Evolutionary conservation across 352 stramenopile species (phyloP), one percentile per base, ranked within the genome.

Genomic region (Phytophthora hibernalis): DNA sequence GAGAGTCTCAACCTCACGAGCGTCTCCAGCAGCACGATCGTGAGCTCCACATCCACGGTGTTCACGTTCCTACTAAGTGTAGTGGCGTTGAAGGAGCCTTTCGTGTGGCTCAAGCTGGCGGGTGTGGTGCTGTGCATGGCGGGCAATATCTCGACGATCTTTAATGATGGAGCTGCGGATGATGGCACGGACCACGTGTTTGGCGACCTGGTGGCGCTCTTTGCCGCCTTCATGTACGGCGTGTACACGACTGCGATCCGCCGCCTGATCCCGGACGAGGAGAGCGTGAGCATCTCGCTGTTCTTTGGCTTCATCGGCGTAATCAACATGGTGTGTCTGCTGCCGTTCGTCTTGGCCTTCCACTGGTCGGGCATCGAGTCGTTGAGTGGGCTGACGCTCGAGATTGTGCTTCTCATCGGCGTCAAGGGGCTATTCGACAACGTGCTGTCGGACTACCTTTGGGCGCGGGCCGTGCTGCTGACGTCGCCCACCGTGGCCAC

Each of bases 401-500:
- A 95, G 45, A 93, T 98, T 61, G 21, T 95, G 10, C 82, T 86
- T 24, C 78, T 97, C 37, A 82, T 98, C 26, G 70, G 86, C 3
- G 52, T 94, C 10, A 98, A 98, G 63, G 93, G 93, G 13, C 71
- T 98, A 0, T 90, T 98, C 22, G 91, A 99, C 75, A 98, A 98
- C 74, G 95, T 98, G 12, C 69, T 98, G 11, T 95, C 90, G 9
- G 96, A 98, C 71, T 98, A 98, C 62, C 78, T 99, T 11, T 99
- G 96, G 96, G 96, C 96, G 2, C 78, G 92, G 33, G 86, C 96
- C 4, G 94, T 99, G 30, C 70, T 99, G 37, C 87, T 98, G 43
- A 99, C 96, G 28, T 98, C 89, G 15, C 93, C 97, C 21, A 99
- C 97, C 5, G 92, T 98, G 22, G 96, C 96, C 13, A 98, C 96